Conservation (phyloP, 2,329 filamentous ascomycete species). For the Chaetomium olivaceum region DNA sequence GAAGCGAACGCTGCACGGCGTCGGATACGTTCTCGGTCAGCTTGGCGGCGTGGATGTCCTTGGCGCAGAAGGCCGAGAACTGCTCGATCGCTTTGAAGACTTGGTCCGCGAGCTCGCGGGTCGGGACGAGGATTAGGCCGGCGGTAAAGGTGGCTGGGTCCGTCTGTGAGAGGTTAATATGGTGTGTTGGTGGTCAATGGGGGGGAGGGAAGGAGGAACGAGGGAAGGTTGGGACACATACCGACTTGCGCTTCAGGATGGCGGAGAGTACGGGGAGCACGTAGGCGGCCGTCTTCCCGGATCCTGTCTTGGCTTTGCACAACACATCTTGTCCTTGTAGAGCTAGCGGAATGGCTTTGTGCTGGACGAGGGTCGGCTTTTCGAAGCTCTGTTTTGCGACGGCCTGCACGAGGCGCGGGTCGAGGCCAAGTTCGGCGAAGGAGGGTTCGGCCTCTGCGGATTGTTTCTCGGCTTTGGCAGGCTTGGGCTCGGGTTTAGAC, state of each 20-base stretch:
- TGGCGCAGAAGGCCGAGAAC: conserved; percentile 79
- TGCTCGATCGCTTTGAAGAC: conserved; percentile 76
- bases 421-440: conserved; percentile 78
- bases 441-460: conserved; percentile 44
- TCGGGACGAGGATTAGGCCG: conserved; percentile 89
- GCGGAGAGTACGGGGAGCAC: conserved; percentile 83
- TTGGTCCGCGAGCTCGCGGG: conserved; percentile 90
- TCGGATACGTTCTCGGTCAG: conserved; percentile 89
- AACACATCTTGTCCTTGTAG: conserved; percentile 87
- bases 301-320: conserved; percentile 90
- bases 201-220: too few species aligned
- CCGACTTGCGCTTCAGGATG: conserved; percentile 72
- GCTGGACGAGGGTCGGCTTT: conserved; percentile 85
- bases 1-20: conserved; percentile 80
- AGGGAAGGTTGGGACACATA: conserved; percentile 20
- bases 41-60: conserved; percentile 80
- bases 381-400: conserved; percentile 81
- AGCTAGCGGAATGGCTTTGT: conserved; percentile 82
- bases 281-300: conserved; percentile 97
- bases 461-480: conserved; percentile 22
- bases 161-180: conserved; percentile 40
- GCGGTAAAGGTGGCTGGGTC: conserved; percentile 59
- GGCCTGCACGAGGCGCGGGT: conserved; percentile 81
- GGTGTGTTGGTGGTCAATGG: neutral
- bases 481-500: conserved; percentile 36